Evolutionary conservation across 1,284 basidiomycete species (phyloP), one percentile per base, ranked within the genome.

Genomic region (Fomitopsis schrenkii): DNA sequence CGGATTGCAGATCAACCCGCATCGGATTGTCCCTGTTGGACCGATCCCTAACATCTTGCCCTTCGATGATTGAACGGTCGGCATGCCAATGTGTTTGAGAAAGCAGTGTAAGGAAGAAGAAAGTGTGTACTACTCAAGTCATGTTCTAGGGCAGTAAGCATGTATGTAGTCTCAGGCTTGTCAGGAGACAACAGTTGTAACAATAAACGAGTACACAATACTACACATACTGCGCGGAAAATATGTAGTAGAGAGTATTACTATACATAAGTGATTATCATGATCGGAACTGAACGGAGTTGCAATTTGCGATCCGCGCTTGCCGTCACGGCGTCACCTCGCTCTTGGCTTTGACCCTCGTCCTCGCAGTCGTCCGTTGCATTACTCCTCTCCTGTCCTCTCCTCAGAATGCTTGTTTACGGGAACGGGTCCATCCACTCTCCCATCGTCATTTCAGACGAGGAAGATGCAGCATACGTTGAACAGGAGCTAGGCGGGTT

Each of bases 11-110:
- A 77, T 85, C 70, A 86, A 86, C 70, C 83, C 83, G 1, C 72
- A 75, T 48, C 82, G 88, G 46, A 77, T 96, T 66, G 87, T 95
- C 3, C 88, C 93, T 9, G 75, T 82, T 14, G 93, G 93, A 0
- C 93, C 93, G 0, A 75, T 85, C 58, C 87, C 87, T 1, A 71
- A 86, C 68, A 87, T 95, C 62, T 81, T 87, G 71, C 83, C 90
- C 3, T 72, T 94, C 48, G 60, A 57, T 14, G 14, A 19, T 26
- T 55, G 33, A 59, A 14, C 9, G 30, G 8, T 9, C 14, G 1
- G n/a, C 9, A 10, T 38, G 52, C 12, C 14, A 6, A 14, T 40
- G 38, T 40, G 12, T 14, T 8, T 40, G 38, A 40, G 38, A 15
- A 10, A 15, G 38, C 38, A 8, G 38, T 40, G 14, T 15, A 40